These are phyloP conservation scores for Fusarium lyarnte DNA, from an alignment of 2,329 filamentous ascomycete species.

Conservation along the genomic window DNA sequence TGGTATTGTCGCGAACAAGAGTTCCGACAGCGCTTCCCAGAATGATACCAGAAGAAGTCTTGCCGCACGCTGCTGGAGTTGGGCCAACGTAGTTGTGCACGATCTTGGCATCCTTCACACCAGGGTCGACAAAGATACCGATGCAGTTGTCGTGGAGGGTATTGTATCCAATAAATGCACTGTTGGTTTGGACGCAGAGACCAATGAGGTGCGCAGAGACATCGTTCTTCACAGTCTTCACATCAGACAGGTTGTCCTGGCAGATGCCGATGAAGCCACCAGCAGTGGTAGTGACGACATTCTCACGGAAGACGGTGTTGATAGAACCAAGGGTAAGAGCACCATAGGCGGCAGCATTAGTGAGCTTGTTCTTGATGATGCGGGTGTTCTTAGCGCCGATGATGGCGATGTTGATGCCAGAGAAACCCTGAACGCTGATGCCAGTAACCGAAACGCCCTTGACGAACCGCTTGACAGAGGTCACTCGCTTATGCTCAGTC, in stretches of 20 bases:
- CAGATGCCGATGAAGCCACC: constrained; percentile 47
- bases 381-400: constrained; percentile 44
- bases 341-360: constrained; percentile 43
- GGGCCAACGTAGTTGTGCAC: constrained; percentile 43
- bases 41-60: constrained; percentile 37
- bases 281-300: constrained; percentile 38
- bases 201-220: constrained; percentile 46
- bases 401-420: constrained; percentile 50
- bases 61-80: constrained; percentile 21
- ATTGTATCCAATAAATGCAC: constrained; percentile 47
- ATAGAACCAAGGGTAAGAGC: constrained; percentile 49
- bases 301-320: constrained; percentile 43
- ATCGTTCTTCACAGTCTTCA: constrained; percentile 43
- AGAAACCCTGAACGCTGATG: constrained; percentile 47
- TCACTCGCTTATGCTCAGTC: constrained; percentile 46
- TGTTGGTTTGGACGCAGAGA: constrained; percentile 49
- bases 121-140: constrained; percentile 48
- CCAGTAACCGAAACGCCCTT: constrained; percentile 47
- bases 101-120: constrained; percentile 43
- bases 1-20: constrained; percentile 42
- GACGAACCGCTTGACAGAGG: constrained; percentile 39
- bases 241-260: constrained; percentile 48
- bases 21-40: constrained; percentile 44
- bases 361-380: constrained; percentile 29
- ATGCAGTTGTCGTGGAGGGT: constrained; percentile 44